Evolutionary conservation across 2,329 filamentous ascomycete genomes (phyloP).

Genomic region (Exophiala viscosa): DNA sequence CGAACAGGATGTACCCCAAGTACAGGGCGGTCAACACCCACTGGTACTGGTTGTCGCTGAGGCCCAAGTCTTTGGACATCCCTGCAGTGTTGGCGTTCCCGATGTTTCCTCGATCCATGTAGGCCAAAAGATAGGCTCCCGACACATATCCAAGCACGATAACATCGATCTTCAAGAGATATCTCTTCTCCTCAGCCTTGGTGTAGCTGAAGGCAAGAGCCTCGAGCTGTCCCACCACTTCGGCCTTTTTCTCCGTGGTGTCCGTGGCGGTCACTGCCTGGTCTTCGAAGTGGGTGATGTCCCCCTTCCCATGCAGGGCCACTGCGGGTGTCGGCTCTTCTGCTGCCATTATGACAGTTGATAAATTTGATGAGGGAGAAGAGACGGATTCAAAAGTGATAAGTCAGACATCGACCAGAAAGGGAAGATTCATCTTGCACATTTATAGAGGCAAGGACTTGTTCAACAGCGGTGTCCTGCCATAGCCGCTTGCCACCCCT

Average conservation of each 20-base stretch:
- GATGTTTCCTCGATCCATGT: constrained; percentile 73
- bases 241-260: constrained; percentile 7
- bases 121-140: constrained; percentile 67
- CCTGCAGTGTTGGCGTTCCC: constrained; percentile 61
- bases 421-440: no score
- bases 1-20: constrained; percentile 60
- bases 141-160: constrained; percentile 57
- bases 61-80: constrained; percentile 49
- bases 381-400: not conserved
- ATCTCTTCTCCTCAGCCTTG: constrained; percentile 65
- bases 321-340: not conserved
- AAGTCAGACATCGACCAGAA: no score
- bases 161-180: constrained; percentile 69
- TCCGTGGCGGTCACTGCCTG: not conserved
- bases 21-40: constrained; percentile 62
- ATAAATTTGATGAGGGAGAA: not conserved
- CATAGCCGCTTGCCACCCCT: no score
- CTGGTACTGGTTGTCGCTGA: constrained; percentile 55
- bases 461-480: no score
- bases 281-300: constrained; percentile 10
- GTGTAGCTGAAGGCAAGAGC: constrained; percentile 39
- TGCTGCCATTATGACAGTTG: constrained; percentile 1
- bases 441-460: no score
- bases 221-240: constrained; percentile 6
- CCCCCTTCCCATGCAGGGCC: constrained; percentile 1